phyloP scores from a whole-genome alignment of 371 early-diverging fungal genomes.

The Smittium culicis region DNA sequence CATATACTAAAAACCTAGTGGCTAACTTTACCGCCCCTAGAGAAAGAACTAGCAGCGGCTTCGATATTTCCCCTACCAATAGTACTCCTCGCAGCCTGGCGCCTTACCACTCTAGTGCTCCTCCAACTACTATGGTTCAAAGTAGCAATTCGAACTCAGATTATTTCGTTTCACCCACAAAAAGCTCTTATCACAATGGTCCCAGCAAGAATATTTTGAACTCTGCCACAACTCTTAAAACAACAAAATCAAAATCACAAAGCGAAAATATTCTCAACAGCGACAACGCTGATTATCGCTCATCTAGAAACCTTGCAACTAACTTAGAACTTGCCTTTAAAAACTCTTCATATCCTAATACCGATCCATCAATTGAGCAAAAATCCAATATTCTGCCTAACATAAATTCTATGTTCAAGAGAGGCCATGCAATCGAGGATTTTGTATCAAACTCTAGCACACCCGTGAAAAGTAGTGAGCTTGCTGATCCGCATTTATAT shows the following conservation, averaged over 20 bases:
- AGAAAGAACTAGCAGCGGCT: background rate
- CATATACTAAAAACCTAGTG: background rate
- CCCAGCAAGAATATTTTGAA: background rate
- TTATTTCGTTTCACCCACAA: background rate
- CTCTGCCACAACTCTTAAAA: background rate
- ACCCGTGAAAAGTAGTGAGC: background rate
- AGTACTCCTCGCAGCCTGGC: background rate
- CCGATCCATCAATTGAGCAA: background rate
- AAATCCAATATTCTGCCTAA: background rate
- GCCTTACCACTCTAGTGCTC: conserved; percentile 1
- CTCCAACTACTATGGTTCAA: background rate
- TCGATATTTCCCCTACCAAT: background rate
- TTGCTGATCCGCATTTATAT: background rate
- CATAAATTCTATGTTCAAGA: background rate
- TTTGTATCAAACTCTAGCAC: background rate
- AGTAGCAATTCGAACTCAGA: background rate
- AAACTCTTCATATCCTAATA: background rate
- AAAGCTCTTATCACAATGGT: background rate
- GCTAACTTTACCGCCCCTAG: background rate
- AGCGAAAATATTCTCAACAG: background rate
- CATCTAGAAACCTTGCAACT: conserved; percentile 1
- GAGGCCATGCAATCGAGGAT: background rate
- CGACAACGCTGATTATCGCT: background rate
- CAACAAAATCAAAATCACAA: background rate
- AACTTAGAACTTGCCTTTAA: conserved; percentile 4